Conservation (phyloP, 441 rosid genomes). For the Sinapis alba region DNA sequence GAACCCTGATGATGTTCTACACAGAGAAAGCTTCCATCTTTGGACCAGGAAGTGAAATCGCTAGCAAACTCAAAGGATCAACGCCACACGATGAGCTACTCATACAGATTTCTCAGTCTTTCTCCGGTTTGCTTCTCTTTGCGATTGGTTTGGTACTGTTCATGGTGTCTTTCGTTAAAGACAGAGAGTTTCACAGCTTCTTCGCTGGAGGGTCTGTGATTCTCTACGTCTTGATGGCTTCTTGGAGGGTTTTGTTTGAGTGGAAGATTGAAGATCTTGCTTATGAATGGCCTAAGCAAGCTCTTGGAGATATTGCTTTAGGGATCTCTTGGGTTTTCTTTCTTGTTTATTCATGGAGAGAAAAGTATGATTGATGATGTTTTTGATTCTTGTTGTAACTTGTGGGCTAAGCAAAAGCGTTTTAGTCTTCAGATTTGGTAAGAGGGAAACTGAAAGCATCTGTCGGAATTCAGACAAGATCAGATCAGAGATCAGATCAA, state of each 20-base stretch:
- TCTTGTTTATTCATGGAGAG: slow-evolving; percentile 85
- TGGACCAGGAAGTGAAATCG: slow-evolving; percentile 64
- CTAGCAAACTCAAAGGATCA: slow-evolving; percentile 72
- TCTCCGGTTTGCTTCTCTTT: slow-evolving; percentile 82
- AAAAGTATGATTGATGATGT: slow-evolving; percentile 66
- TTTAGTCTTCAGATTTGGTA: slow-evolving; percentile 2
- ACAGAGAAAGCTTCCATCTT: slow-evolving; percentile 58
- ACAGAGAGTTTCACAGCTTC: slow-evolving; percentile 73
- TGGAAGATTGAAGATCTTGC: slow-evolving; percentile 71
- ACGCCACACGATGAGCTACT: slow-evolving; percentile 80
- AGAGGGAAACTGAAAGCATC: background rate
- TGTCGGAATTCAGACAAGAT: slow-evolving; percentile 2
- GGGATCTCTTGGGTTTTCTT: slow-evolving; percentile 78
- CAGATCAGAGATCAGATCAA: slow-evolving; percentile 14
- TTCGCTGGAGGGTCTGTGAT: slow-evolving; percentile 75
- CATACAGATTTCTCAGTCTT: slow-evolving; percentile 77
- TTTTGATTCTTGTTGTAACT: slow-evolving; percentile 2
- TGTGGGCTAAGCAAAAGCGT: slow-evolving; percentile 23
- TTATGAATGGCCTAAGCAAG: slow-evolving; percentile 71
- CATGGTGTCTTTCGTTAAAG: slow-evolving; percentile 83
- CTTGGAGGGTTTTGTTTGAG: slow-evolving; percentile 78
- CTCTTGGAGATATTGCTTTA: slow-evolving; percentile 69
- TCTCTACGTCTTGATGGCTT: slow-evolving; percentile 68
- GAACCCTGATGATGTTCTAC: slow-evolving; percentile 78
- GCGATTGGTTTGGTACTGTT: slow-evolving; percentile 67